These are phyloP conservation scores for Cubamyces lactineus DNA, from an alignment of 768 basidiomycete species.

Conservation along the genomic window DNA sequence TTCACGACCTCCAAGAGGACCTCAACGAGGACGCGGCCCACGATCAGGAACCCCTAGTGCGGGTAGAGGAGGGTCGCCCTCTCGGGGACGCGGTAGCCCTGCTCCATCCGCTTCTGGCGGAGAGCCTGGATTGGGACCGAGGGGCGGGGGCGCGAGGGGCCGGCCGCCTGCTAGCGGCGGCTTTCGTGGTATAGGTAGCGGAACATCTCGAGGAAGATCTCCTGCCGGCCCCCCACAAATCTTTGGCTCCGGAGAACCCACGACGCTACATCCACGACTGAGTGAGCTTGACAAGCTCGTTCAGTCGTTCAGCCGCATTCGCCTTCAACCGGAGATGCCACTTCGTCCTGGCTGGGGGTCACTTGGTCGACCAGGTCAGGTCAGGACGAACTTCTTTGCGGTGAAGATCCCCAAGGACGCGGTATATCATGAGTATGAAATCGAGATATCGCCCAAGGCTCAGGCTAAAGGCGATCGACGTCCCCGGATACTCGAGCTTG, in stretches of 20 bases:
- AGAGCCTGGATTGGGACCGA: background rate
- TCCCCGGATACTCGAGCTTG: conserved; percentile 55
- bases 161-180: background rate
- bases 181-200: conserved; percentile 8
- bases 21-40: conserved; percentile 8
- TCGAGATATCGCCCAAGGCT: conserved; percentile 53
- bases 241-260: conserved; percentile 20
- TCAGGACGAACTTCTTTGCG: conserved; percentile 69
- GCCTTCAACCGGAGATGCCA: conserved; percentile 37
- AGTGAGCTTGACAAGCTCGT: conserved; percentile 30
- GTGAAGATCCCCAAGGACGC: conserved; percentile 49
- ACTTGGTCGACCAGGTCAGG: conserved; percentile 46
- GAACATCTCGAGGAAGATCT: conserved; percentile 12
- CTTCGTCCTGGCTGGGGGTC: conserved; percentile 63
- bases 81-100: conserved; percentile 13
- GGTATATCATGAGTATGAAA: conserved; percentile 55
- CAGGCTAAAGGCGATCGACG: conserved; percentile 46
- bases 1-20: conserved; percentile 1
- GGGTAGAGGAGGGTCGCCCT: conserved; percentile 8
- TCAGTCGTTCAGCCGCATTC: conserved; percentile 37
- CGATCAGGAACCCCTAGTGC: conserved; percentile 1
- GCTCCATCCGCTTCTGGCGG: conserved; percentile 5
- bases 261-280: conserved; percentile 15
- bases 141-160: conserved; percentile 2
- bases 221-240: conserved; percentile 20